Evolutionary conservation across 148 eudicot genomes (phyloP), one percentile per base, ranked within the genome.

Genomic region (Arbutus unedo): DNA sequence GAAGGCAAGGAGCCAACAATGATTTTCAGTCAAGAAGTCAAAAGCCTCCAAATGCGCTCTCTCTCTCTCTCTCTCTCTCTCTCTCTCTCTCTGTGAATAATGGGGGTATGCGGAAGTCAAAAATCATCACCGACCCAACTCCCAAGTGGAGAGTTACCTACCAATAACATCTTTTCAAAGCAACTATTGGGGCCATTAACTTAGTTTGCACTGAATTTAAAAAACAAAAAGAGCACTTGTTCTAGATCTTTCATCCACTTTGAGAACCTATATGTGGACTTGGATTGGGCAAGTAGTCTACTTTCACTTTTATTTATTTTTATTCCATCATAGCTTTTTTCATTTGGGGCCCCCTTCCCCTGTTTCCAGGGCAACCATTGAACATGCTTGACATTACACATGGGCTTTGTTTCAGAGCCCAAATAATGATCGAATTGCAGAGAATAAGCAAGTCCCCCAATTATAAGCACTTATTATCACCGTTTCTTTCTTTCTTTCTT

Each of bases 341-440:
- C 18, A 66, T 2, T 21, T 5, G 19, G 48, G 67, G 51, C 74
- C 23, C 11, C 21, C 19, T 48, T 16, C 82, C 82, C 86, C 45
- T 53, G 21, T 8, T 84, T 81, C 81, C 53, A 84, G 86, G 83
- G 49, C 81, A 67, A 81, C 86, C 86, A 76, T 55, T 44, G 68
- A 84, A 81, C 76, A 84, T 84, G 86, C 76, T 55, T 67, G 62
- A 47, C 81, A 43, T 3, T 78, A 5, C n/a, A 48, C 41, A 50
- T 50, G 38, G 38, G 38, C 14, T 66, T 66, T 4, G 38, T 25
- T 66, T 66, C 16, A 25, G 9, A 66, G 71, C 15, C 43, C 23
- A 11, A 23, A 50, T 31, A 31, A 31, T 31, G 38, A 31, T 31
- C 38, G 38, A 31, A 31, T 31, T 31, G 38, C 38, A 31, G 38